phyloP scores from a whole-genome alignment of 306 rosid species.

The Erythrophleum fordii region DNA sequence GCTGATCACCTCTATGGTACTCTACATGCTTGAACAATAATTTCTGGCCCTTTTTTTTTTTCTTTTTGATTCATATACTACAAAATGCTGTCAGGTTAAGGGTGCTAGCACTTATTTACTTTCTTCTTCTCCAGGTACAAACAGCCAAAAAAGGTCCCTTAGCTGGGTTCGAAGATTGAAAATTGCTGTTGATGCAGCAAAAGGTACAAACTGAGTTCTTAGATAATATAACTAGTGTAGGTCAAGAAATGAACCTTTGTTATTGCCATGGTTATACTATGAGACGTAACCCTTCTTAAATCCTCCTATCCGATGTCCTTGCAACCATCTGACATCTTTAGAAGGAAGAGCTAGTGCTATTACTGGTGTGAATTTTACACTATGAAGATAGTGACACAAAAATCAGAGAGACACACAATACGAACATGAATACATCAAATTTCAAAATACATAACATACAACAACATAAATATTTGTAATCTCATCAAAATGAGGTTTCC shows the following conservation, averaged over 20 bases:
- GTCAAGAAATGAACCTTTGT: background rate
- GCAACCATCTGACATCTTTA: background rate
- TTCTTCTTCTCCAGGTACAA: constrained; percentile 56
- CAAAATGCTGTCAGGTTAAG: constrained; percentile 17
- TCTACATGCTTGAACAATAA: constrained; percentile 20
- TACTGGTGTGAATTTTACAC: background rate
- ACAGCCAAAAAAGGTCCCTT: constrained; percentile 58
- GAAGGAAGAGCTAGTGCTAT: background rate
- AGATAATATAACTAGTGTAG: background rate
- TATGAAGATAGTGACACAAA: background rate
- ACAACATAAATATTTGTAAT: background rate
- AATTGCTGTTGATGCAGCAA: constrained; percentile 94
- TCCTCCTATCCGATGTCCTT: background rate
- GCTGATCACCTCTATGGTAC: constrained; percentile 87
- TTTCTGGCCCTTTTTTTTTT: background rate
- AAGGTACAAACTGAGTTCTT: constrained; percentile 56
- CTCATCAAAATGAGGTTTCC: background rate
- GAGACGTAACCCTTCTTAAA: background rate
- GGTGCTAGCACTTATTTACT: background rate
- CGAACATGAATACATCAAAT: background rate
- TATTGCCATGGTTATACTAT: background rate
- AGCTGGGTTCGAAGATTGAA: constrained; percentile 96
- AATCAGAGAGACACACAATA: background rate
- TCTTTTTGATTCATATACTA: constrained; percentile 9
- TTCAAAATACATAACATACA: background rate